phyloP scores from a whole-genome alignment of 2,329 filamentous ascomycete species.

The Sarocladium oryzae region DNA sequence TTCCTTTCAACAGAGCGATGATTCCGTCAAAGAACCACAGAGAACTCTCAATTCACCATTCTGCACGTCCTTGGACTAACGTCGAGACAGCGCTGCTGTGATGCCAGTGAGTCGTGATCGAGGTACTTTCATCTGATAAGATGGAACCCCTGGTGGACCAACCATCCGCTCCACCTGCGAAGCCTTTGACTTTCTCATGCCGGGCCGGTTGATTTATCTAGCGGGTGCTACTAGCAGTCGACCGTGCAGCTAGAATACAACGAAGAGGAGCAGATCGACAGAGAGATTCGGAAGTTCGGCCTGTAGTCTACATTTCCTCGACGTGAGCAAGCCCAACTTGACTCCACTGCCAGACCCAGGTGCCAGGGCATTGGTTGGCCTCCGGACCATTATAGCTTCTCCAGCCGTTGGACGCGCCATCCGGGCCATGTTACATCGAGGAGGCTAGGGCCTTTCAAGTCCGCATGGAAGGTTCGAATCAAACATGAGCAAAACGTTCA shows the following conservation, averaged over 20 bases:
- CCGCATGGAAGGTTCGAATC: too few species aligned
- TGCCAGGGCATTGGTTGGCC: too few species aligned
- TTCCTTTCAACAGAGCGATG: too few species aligned
- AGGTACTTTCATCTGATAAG: neutral
- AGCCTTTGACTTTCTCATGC: neutral
- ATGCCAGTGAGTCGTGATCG: neutral
- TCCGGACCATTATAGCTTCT: too few species aligned
- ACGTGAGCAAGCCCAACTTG: neutral
- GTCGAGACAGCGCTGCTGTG: neutral
- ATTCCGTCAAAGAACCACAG: too few species aligned
- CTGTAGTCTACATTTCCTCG: neutral
- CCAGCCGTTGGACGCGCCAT: too few species aligned
- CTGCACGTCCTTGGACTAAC: too few species aligned
- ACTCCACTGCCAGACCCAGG: too few species aligned
- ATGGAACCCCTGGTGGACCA: neutral
- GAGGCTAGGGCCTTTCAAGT: too few species aligned
- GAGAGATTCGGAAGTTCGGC: neutral
- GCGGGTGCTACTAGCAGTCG: neutral
- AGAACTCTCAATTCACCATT: too few species aligned
- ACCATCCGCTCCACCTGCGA: too few species aligned
- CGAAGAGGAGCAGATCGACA: neutral
- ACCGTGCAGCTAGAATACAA: neutral
- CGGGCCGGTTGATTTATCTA: neutral
- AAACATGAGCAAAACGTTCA: too few species aligned
- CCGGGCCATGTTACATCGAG: neutral